Conservation (phyloP, 139 green algal genomes). For the Micromonas commoda region DNA sequence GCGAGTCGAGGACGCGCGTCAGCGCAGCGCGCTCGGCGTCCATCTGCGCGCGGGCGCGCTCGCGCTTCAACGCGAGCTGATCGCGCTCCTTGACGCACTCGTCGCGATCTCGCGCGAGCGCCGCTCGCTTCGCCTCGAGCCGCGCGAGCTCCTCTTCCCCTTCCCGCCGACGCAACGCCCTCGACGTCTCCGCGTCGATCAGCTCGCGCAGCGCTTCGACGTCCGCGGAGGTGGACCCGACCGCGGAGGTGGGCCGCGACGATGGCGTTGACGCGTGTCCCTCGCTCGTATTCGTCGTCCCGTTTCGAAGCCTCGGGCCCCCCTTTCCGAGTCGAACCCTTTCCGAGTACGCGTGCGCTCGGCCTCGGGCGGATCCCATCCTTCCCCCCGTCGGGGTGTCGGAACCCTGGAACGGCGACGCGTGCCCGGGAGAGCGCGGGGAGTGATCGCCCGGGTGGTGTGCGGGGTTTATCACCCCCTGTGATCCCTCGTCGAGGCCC, state of each 20-base stretch:
- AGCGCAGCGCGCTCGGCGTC: background rate
- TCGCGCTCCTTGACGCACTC: background rate
- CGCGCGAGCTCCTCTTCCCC: background rate
- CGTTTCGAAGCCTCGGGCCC: no score
- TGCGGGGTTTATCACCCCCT: no score
- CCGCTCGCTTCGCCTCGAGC: background rate
- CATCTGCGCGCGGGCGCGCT: background rate
- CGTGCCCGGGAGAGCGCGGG: background rate
- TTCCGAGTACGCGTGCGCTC: background rate
- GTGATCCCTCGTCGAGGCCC: background rate
- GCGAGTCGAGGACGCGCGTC: background rate
- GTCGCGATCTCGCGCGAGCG: background rate
- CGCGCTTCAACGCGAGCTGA: no score
- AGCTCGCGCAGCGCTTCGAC: background rate
- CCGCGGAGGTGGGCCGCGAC: background rate
- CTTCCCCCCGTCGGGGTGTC: background rate
- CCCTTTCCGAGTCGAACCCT: no score
- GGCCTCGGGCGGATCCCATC: background rate
- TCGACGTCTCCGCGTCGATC: background rate
- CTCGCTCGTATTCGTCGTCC: no score
- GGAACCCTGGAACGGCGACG: no score
- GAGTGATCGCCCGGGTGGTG: background rate
- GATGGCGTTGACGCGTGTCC: background rate
- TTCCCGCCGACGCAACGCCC: background rate
- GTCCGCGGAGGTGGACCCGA: background rate